These are phyloP conservation scores for Lolium perenne DNA, from an alignment of 176 grass and related monocot species.

Conservation along the genomic window DNA sequence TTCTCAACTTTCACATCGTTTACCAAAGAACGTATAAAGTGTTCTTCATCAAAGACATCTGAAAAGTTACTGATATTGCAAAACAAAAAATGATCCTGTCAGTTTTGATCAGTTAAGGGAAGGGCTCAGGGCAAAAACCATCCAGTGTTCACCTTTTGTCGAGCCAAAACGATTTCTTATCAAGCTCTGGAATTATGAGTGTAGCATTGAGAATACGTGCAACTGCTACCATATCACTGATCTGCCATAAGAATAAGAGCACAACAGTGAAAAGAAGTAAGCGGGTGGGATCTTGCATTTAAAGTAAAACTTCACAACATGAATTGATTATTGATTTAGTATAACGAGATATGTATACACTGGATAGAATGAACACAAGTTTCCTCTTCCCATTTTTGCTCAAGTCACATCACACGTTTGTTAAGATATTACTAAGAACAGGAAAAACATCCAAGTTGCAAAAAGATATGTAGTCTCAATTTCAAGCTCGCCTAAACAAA, in stretches of 20 bases:
- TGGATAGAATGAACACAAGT: not conserved
- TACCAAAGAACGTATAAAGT: slow-evolving; percentile 74
- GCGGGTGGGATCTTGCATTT: not conserved
- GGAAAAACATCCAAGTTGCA: not conserved
- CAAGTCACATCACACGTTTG: not conserved
- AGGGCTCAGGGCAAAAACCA: not conserved
- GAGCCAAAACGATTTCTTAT: slow-evolving; percentile 98
- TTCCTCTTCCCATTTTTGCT: slow-evolving; percentile 26
- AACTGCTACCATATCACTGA: slow-evolving; percentile 89
- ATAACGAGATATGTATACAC: not conserved
- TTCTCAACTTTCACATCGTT: slow-evolving; percentile 87
- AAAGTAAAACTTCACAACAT: not conserved
- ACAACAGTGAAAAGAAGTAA: not conserved
- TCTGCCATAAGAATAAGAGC: slow-evolving; percentile 63
- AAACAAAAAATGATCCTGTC: slow-evolving; percentile 6
- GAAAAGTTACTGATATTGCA: slow-evolving; percentile 80
- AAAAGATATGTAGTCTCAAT: not conserved
- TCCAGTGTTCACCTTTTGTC: slow-evolving; percentile 64
- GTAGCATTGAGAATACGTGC: slow-evolving; percentile 86
- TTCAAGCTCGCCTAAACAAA: slow-evolving; percentile 22
- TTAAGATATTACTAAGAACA: slow-evolving; percentile 19
- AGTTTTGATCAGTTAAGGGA: slow-evolving; percentile 34
- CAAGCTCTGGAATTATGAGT: slow-evolving; percentile 91
- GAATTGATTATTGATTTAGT: slow-evolving; percentile 33
- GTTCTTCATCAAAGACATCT: slow-evolving; percentile 90